phyloP scores from a whole-genome alignment of 768 basidiomycete genomes.

The Pseudohyphozyma bogoriensis region DNA sequence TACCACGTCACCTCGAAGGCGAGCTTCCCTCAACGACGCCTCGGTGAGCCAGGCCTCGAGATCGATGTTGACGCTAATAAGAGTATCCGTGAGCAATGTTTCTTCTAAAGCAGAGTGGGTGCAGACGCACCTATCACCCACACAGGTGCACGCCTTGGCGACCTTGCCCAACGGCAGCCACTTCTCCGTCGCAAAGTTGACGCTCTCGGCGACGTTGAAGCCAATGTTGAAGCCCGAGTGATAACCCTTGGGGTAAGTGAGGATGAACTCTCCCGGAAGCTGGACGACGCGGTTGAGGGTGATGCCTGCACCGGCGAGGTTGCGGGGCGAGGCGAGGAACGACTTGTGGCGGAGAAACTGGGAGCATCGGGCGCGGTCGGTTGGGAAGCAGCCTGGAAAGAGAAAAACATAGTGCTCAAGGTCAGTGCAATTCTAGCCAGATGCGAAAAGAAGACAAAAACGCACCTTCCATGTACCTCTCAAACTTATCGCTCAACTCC shows the following conservation, averaged over 20 bases:
- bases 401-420: too few species aligned
- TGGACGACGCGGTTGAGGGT: constrained; percentile 79
- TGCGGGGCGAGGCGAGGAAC: constrained; percentile 78
- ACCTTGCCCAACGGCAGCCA: constrained; percentile 82
- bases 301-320: constrained; percentile 68
- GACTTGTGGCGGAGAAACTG: constrained; percentile 96
- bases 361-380: constrained; percentile 69
- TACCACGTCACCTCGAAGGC: too few species aligned
- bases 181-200: constrained; percentile 90
- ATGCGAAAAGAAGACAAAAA: constrained; percentile 3
- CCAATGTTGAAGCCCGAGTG: constrained; percentile 96
- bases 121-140: constrained; percentile 39
- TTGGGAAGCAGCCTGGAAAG: constrained; percentile 57
- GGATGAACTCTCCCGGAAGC: constrained; percentile 87
- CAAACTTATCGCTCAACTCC: constrained; percentile 66
- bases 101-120: too few species aligned
- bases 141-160: constrained; percentile 46
- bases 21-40: constrained; percentile 50
- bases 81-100: not conserved
- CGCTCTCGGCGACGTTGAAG: constrained; percentile 91
- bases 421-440: too few species aligned
- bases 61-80: constrained; percentile 77
- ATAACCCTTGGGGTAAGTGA: constrained; percentile 89
- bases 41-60: constrained; percentile 73
- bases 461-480: constrained; percentile 76